phyloP scores from a whole-genome alignment of 2,329 filamentous ascomycete genomes.

The Claviceps spartinae region DNA sequence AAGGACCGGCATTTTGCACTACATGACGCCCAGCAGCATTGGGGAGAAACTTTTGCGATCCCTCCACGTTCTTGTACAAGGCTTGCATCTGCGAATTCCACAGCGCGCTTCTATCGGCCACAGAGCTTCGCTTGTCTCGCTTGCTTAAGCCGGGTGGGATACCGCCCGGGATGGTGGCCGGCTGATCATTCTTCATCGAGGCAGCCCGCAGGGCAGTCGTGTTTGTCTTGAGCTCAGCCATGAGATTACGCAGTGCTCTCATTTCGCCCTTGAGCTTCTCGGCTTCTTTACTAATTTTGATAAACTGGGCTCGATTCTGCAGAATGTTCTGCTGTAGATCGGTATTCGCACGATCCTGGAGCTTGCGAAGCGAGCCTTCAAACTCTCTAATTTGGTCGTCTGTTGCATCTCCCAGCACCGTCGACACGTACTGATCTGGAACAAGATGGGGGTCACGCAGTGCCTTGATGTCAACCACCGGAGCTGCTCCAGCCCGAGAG shows the following conservation, averaged over 20 bases:
- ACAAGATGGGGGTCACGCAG: constrained; percentile 67
- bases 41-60: constrained; percentile 91
- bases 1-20: constrained; percentile 79
- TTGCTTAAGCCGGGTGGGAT: constrained; percentile 46
- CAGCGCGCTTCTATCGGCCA: constrained; percentile 53
- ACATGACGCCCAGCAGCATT: constrained; percentile 86
- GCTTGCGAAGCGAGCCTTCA: constrained; percentile 58
- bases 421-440: constrained; percentile 65
- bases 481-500: constrained; percentile 38
- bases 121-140: constrained; percentile 77
- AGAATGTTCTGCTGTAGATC: constrained; percentile 93
- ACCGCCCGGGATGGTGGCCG: constrained; percentile 35
- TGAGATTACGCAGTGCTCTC: constrained; percentile 76
- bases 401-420: constrained; percentile 67
- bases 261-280: constrained; percentile 96
- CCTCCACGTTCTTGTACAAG: constrained; percentile 93
- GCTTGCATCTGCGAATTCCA: constrained; percentile 60
- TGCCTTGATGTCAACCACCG: constrained; percentile 62
- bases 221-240: constrained; percentile 80
- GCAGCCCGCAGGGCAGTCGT: constrained; percentile 51
- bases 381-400: constrained; percentile 79
- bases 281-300: constrained; percentile 97
- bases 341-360: constrained; percentile 64
- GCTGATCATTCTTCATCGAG: constrained; percentile 37
- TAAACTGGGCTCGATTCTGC: constrained; percentile 95